These are phyloP conservation scores for Melocanna baccifera DNA, from an alignment of 176 grass and related monocot species.

Conservation along the genomic window DNA sequence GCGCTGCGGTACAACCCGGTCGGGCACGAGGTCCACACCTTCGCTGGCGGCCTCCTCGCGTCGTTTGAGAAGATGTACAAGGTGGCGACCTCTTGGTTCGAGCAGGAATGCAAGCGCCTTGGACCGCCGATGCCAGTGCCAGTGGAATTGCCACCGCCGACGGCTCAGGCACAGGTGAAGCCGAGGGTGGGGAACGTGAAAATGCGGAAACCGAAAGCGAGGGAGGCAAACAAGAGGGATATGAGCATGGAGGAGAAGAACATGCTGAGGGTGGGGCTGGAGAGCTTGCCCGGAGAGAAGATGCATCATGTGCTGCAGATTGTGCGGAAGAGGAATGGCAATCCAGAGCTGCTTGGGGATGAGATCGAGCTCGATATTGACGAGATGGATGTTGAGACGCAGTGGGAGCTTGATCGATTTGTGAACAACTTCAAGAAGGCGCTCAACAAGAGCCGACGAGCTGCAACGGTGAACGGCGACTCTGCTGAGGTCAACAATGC, in stretches of 20 bases:
- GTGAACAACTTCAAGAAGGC: conserved; percentile 87
- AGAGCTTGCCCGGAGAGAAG: conserved; percentile 75
- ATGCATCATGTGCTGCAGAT: conserved; percentile 81
- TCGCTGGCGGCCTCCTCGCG: conserved; percentile 59
- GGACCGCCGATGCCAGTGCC: background rate
- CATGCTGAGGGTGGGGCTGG: conserved; percentile 59
- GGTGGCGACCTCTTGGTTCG: conserved; percentile 37
- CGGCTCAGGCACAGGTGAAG: background rate
- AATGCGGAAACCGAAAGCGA: conserved; percentile 72
- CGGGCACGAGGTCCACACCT: conserved; percentile 67
- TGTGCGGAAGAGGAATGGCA: conserved; percentile 66
- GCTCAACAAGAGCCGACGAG: conserved; percentile 62
- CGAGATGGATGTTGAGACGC: conserved; percentile 75
- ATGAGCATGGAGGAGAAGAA: conserved; percentile 94
- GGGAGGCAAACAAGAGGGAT: conserved; percentile 69
- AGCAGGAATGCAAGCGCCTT: conserved; percentile 45
- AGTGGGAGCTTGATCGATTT: conserved; percentile 92
- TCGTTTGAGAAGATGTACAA: conserved; percentile 62
- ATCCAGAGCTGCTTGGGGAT: conserved; percentile 61
- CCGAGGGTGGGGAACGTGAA: conserved; percentile 31
- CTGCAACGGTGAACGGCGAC: conserved; percentile 27
- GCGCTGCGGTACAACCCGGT: conserved; percentile 78
- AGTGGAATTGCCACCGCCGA: background rate
- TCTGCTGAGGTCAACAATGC: conserved; percentile 11
- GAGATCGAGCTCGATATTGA: conserved; percentile 92